Evolutionary conservation across 805 yeast species (phyloP), one percentile per base, ranked within the genome.

Genomic region (Grigorovia transvaalensis): DNA sequence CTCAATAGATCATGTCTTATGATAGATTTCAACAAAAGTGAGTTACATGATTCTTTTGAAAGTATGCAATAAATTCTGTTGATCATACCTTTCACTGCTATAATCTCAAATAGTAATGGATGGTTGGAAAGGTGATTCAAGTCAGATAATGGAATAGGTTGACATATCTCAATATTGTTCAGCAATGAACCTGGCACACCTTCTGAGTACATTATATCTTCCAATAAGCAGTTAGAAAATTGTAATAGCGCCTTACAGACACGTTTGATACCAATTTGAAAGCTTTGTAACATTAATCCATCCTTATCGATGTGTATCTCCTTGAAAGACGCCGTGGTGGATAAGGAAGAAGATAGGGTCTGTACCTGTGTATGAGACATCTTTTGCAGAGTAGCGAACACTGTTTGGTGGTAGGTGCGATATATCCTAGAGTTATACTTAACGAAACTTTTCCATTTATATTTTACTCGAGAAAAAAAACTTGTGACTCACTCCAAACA

Each of bases 211-310:
- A 65, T 63, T 41, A 63, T 54, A 12, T 52, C 45, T 46, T 65
- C 68, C 9, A 63, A 51, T 20, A 64, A 40, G 3, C 50, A 50
- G 40, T 64, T 66, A 9, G 56, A 55, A 43, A 35, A 62, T n/a
- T 49, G 47, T 18, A 49, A 55, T 27, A 60, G 59, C 12, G 53
- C 44, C 7, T 33, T 33, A 33, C 38, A 33, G 2, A 33, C 38
- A 33, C 15, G 15, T 33, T 33, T 13, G 38, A 33, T 13, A 8
- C 38, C 11, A 8, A 33, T 33, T 33, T 33, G 38, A 33, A 11
- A 33, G 11, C 11, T 33, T 13, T 33, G 38, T 33, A 33, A 33
- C 11, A 33, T 13, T 33, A 33, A 33, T 33, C 15, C 15, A 13
- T 13, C 15, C 4, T 33, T 13, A 33, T 11, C 8, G 15, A 13